phyloP scores from a whole-genome alignment of 371 early-diverging fungal genomes.

The Funneliformis caledonium region DNA sequence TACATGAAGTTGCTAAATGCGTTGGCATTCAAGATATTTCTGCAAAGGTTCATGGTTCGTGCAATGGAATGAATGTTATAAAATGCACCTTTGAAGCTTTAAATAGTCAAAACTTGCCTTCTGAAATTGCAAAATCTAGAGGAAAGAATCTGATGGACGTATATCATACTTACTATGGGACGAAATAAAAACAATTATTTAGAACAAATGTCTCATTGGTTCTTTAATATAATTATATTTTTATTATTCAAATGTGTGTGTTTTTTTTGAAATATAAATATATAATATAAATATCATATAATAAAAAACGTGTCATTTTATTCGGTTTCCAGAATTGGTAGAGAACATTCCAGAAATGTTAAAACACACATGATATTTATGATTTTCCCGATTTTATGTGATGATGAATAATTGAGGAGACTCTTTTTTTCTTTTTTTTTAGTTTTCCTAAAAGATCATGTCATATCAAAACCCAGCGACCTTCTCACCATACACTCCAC shows the following conservation, averaged over 20 bases:
- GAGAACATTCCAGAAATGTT: too few species aligned
- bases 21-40: constrained; percentile 92
- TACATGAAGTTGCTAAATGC: constrained; percentile 96
- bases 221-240: too few species aligned
- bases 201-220: too few species aligned
- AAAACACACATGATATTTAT: too few species aligned
- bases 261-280: too few species aligned
- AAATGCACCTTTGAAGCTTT: constrained; percentile 96
- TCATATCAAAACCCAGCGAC: constrained; percentile 39
- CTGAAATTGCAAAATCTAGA: constrained; percentile 86
- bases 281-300: too few species aligned
- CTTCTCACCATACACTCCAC: constrained; percentile 37
- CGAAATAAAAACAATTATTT: neutral
- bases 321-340: too few species aligned
- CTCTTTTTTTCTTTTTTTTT: too few species aligned
- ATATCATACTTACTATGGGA: constrained; percentile 49
- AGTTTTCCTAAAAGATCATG: neutral
- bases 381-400: too few species aligned
- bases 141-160: constrained; percentile 94
- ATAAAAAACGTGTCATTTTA: too few species aligned
- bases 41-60: constrained; percentile 90
- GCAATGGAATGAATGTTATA: constrained; percentile 97
- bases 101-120: constrained; percentile 79
- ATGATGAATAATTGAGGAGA: too few species aligned
- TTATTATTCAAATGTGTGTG: too few species aligned